Base-by-base conservation (phyloP, 2,329 filamentous ascomycete genomes). In the Exophiala spinifera region DNA sequence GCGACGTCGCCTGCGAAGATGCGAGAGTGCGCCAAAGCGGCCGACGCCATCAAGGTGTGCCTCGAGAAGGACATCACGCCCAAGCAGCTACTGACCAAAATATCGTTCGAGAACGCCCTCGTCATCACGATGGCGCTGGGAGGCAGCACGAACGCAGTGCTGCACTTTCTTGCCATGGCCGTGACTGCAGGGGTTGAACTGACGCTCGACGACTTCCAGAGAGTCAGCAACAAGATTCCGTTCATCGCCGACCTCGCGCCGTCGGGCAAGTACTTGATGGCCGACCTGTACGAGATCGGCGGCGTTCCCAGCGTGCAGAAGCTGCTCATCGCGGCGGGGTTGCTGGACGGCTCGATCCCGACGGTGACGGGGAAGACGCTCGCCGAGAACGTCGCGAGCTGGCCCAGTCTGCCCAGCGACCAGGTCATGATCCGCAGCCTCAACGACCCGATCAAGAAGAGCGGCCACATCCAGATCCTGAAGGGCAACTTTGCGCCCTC, bases 91-190 rank as follows among this genome's bases (percentile, higher is more conserved):
- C 76, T 96, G 63, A 95, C 88, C 3, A 88, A 87, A 61, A 80
- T 80, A 1, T 83, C 88, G 0, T 92, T 96, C 57, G 89, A 95
- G 69, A 96, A 96, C 67, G 91, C 91, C 1, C 78, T 96, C 17
- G 87, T 92, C 1, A 83, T 95, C 70, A 94, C 90, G 69, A 95
- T 95, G 88, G 86, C 89, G 2, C 79, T 96, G n/a, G 91, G 91
- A 49, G 91, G 91, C 49, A 90, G 85, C 47, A 96, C 91, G 51
- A 96, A 96, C 69, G 88, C 88, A 31, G 88, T 95, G 2, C 79
- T 96, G 51, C 91, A 96, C 70, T 86, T 95, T 67, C 82, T 96
- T 45, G 91, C 91, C 63, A 95, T 96, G 86, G 91, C 91, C 37
- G 86, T 88, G 66, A 89, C 89, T 0, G 91, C 90, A 33, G 87